Base-by-base conservation (phyloP, 192 early-diverging fungal genomes). In the Backusella liffmaniae region DNA sequence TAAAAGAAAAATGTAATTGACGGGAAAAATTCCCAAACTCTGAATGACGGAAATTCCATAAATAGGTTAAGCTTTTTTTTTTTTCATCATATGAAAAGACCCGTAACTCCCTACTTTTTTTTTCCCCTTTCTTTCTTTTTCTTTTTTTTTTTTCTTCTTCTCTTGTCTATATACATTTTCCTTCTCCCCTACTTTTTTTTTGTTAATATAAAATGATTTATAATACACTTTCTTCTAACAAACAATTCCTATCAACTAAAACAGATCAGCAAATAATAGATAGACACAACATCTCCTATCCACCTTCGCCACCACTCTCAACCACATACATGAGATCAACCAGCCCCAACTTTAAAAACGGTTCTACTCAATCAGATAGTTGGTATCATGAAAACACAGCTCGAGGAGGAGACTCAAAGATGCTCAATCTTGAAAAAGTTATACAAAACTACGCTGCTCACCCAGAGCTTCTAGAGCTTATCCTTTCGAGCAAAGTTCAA, bases 391-490 rank as follows among this genome's bases (percentile, higher is more conserved):
- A 69, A 21, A 23, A 39, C 12, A 4, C 34, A 23, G 5, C 3
- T 23, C 16, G 18, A 5, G 36, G 53, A 37, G 46, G 37, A 5
- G 23, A 29, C 4, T 13, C 26, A 62, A 29, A 69, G 36, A 26
- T 36, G 15, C 82, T 84, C 23, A 85, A 88, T 70, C 69, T 88
- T 10, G 83, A 88, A 41, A 79, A 85, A 9, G 82, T 88, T 29
- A 75, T 88, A 6, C 73, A 81, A 1, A 80, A 82, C 23, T 88
- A 83, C 53, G 65, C 77, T 7, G 65, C 73, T 1, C 83, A 86
- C 51, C 86, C 86, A 3, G 86, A 88, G 29, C 78, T 88, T 36
- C 74, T 88, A 1, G 84, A 88, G 53, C 21, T 88, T 9, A 88
- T 88, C 59, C 78, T 88, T 35, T 73, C 79, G 1, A 83, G 83